Conservation (phyloP, 2,329 filamentous ascomycete species). For the Sarocladium kiliense region DNA sequence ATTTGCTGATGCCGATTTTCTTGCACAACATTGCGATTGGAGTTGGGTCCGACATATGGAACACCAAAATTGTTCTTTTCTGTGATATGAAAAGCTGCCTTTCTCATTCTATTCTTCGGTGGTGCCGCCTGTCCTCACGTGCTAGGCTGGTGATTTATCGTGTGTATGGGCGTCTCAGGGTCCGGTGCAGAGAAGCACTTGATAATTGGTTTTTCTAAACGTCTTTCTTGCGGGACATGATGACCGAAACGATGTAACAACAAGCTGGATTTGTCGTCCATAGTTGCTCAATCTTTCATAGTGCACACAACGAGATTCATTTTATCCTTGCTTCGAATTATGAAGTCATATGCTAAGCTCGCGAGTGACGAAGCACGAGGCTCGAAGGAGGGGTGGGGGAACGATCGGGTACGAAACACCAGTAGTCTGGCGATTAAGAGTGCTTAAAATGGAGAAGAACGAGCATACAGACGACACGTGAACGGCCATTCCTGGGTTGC, state of each 20-base stretch:
- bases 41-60: not conserved
- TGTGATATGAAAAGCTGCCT: not conserved
- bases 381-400: no score
- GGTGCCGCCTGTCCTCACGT: not conserved
- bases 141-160: not conserved
- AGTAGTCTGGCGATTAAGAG: no score
- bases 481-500: no score
- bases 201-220: not conserved
- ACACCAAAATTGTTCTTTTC: not conserved
- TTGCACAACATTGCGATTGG: slow-evolving; percentile 3
- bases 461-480: no score
- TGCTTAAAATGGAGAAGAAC: no score
- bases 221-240: not conserved
- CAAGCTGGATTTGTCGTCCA: slow-evolving; percentile 3
- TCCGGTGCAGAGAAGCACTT: not conserved
- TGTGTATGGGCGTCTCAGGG: not conserved
- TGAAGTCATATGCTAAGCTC: not conserved
- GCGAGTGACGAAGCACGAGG: no score
- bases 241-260: slow-evolving; percentile 5
- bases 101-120: not conserved
- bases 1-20: not conserved
- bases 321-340: slow-evolving; percentile 9
- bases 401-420: no score
- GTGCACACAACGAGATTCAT: slow-evolving; percentile 9
- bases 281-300: not conserved